Percentiles rank a stretch among this genome's conserved stretches.
Conservation (phyloP, 345 rosid genomes). For the Mallotus nudiflorus region DNA sequence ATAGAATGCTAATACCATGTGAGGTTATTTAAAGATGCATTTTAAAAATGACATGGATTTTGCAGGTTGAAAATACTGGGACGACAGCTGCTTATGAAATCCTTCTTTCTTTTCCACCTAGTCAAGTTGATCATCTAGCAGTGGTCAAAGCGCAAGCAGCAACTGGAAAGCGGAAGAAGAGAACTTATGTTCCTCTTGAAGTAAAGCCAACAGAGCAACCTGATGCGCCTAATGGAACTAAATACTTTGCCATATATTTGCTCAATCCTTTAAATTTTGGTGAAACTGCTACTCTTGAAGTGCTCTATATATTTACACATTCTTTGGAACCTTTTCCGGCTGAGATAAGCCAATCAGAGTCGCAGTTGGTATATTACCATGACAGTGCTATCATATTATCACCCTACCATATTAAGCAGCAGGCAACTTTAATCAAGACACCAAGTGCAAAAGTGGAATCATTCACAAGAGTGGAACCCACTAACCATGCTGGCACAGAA, state of each 20-base stretch:
- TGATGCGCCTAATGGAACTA: constrained; percentile 72
- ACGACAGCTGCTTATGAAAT: constrained; percentile 59
- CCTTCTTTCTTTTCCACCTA: constrained; percentile 84
- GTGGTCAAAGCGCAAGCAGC: constrained; percentile 70
- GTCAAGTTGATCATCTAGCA: constrained; percentile 67
- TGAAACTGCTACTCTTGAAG: constrained; percentile 73
- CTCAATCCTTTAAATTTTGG: constrained; percentile 57
- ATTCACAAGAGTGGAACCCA: constrained; percentile 81
- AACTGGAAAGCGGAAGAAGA: constrained; percentile 78
- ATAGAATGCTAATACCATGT: too few species aligned
- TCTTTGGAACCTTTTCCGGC: constrained; percentile 87
- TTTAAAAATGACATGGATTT: too few species aligned
- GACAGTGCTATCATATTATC: constrained; percentile 79
- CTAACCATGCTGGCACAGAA: constrained; percentile 68
- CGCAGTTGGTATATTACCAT: constrained; percentile 84
- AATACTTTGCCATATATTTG: constrained; percentile 54
- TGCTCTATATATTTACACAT: constrained; percentile 75
- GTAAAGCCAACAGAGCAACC: constrained; percentile 65
- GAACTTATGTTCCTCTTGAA: constrained; percentile 53
- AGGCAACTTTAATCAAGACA: constrained; percentile 72
- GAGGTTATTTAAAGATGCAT: too few species aligned
- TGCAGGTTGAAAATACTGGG: constrained; percentile 81
- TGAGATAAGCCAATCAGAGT: constrained; percentile 90
- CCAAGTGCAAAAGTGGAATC: constrained; percentile 87
- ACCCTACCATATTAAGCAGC: constrained; percentile 77